phyloP scores from a whole-genome alignment of 2,329 filamentous ascomycete species.

The Botrytis deweyae region DNA sequence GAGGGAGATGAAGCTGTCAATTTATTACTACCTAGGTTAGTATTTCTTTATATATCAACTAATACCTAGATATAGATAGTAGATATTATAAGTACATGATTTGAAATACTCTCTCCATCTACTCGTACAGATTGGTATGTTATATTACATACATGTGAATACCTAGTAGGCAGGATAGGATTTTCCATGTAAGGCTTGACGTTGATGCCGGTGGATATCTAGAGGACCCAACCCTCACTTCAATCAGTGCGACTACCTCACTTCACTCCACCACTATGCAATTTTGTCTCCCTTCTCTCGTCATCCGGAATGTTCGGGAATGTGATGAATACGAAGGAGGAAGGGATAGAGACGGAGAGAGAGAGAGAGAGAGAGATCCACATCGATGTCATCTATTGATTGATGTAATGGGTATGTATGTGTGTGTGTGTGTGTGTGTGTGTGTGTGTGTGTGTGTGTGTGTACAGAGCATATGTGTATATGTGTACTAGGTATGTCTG shows the following conservation, averaged over 20 bases:
- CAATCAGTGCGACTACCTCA: background rate
- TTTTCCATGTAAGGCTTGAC: background rate
- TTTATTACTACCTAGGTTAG: background rate
- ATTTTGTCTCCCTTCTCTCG: background rate
- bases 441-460: too few species aligned
- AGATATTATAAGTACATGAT: too few species aligned
- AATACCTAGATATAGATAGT: too few species aligned
- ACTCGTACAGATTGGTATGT: too few species aligned
- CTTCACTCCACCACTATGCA: background rate
- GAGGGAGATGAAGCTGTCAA: background rate
- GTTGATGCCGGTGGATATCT: background rate
- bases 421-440: too few species aligned
- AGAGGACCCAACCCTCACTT: background rate
- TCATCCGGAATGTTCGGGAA: conserved; percentile 6
- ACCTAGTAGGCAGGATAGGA: background rate
- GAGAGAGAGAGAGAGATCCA: background rate
- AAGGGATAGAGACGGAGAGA: background rate
- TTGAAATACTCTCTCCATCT: too few species aligned
- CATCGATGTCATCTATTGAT: background rate
- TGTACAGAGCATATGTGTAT: too few species aligned
- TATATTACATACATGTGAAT: background rate
- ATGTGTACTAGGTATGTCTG: too few species aligned
- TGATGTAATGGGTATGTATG: background rate
- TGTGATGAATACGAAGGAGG: background rate
- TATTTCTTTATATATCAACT: too few species aligned